Conservation (phyloP, 1,284 basidiomycete species). For the Sparassis latifolia region DNA sequence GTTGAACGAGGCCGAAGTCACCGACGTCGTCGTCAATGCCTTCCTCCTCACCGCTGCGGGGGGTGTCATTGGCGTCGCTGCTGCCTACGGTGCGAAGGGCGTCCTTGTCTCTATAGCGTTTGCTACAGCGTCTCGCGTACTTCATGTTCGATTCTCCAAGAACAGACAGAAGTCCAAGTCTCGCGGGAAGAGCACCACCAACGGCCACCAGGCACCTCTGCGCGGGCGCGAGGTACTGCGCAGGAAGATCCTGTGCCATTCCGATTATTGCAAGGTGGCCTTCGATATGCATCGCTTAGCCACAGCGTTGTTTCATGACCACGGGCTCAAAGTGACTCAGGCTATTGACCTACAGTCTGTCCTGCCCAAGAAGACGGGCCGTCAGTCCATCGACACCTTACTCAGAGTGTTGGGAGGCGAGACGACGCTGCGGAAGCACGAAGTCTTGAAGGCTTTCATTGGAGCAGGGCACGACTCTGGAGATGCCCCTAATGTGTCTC, state of each 20-base stretch:
- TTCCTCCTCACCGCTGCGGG: slow-evolving; percentile 21
- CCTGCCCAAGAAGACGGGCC: neutral
- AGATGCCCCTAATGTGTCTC: neutral
- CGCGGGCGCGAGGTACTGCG: slow-evolving; percentile 6
- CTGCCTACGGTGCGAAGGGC: slow-evolving; percentile 29
- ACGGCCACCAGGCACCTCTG: neutral
- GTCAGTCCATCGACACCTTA: slow-evolving; percentile 1
- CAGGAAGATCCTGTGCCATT: slow-evolving; percentile 11
- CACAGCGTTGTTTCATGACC: slow-evolving; percentile 30
- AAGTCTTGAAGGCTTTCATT: slow-evolving; percentile 4
- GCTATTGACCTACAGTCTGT: slow-evolving; percentile 39
- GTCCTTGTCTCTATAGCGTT: slow-evolving; percentile 31
- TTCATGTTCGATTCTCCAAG: slow-evolving; percentile 22
- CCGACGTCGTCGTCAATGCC: slow-evolving; percentile 12
- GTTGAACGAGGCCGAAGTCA: slow-evolving; percentile 1
- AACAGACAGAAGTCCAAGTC: neutral
- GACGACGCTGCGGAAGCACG: slow-evolving; percentile 1
- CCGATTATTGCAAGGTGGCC: slow-evolving; percentile 20
- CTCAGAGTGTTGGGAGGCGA: slow-evolving; percentile 8
- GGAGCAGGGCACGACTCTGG: neutral
- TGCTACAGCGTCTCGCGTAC: slow-evolving; percentile 24
- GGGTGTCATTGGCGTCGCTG: slow-evolving; percentile 31
- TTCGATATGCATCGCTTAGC: slow-evolving; percentile 40
- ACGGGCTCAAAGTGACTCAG: slow-evolving; percentile 27
- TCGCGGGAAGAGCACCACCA: neutral